Percentiles rank a stretch among this genome's conserved stretches.
Evolutionary conservation across 2,329 filamentous ascomycete genomes (phyloP).

Genomic region (Chaetothyriales sp.): DNA sequence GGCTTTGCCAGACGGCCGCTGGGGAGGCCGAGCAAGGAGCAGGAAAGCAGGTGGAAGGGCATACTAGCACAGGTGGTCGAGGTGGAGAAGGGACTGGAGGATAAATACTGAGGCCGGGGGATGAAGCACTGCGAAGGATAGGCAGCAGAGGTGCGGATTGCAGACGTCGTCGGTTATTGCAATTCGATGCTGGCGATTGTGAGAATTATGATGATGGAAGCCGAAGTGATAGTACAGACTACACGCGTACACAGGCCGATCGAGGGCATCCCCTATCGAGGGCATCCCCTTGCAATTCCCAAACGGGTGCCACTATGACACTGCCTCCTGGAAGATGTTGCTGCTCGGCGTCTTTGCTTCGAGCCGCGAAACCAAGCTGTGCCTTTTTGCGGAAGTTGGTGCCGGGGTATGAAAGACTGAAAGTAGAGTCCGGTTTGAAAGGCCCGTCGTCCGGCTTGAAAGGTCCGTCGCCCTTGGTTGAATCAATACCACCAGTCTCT

Average conservation of each 20-base stretch:
- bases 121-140: background rate
- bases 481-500: too few species aligned
- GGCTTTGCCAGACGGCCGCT: slow-evolving; percentile 46
- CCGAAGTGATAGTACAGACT: background rate
- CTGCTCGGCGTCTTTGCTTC: background rate
- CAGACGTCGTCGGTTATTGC: background rate
- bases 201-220: background rate
- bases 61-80: slow-evolving; percentile 27
- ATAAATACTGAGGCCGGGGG: background rate
- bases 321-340: background rate
- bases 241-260: background rate
- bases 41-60: slow-evolving; percentile 23
- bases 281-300: background rate
- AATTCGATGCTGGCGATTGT: background rate
- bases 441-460: background rate
- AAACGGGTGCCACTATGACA: background rate
- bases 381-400: background rate
- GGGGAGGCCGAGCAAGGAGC: slow-evolving; percentile 31
- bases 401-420: background rate
- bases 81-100: slow-evolving; percentile 21
- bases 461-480: background rate
- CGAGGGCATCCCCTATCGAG: background rate
- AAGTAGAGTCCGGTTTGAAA: background rate
- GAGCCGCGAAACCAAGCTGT: background rate
- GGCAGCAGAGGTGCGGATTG: background rate